Evolutionary conservation across 805 yeast species (phyloP).

Genomic region (Huiozyma naganishii): DNA sequence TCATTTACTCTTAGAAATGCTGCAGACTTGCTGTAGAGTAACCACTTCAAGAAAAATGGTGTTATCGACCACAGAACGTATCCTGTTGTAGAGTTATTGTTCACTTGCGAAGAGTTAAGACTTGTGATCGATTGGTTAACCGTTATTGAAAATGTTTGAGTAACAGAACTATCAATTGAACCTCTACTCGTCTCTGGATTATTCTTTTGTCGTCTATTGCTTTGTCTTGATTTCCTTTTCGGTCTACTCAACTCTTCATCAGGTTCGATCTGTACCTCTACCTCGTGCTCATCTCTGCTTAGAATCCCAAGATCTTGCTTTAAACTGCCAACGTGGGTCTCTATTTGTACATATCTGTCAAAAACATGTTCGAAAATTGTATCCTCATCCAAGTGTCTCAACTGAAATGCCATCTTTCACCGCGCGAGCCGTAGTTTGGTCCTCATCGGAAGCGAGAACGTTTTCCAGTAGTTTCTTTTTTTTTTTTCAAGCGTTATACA

Average conservation of each 20-base stretch:
- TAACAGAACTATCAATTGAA: neutral
- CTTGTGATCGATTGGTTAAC: slow-evolving; percentile 23
- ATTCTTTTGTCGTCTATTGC: neutral
- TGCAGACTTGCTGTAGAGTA: slow-evolving; percentile 18
- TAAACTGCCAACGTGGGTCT: slow-evolving; percentile 10
- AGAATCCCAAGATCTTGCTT: slow-evolving; percentile 27
- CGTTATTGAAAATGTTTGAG: slow-evolving; percentile 13
- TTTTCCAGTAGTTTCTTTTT: neutral
- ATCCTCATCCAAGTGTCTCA: slow-evolving; percentile 13
- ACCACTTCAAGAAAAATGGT: slow-evolving; percentile 26
- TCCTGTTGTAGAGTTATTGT: slow-evolving; percentile 29
- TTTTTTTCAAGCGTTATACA: too few species aligned
- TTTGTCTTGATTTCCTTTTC: neutral
- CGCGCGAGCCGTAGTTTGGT: too few species aligned
- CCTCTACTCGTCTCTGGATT: neutral
- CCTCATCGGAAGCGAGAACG: too few species aligned
- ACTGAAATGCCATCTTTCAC: slow-evolving; percentile 5
- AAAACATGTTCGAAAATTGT: slow-evolving; percentile 23
- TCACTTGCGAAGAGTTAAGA: slow-evolving; percentile 20
- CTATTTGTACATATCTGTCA: slow-evolving; percentile 22
- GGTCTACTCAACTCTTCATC: neutral
- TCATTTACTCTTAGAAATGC: slow-evolving; percentile 8
- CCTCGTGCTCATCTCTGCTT: slow-evolving; percentile 3
- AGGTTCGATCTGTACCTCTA: slow-evolving; percentile 21
- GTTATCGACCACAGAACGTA: slow-evolving; percentile 29